Percentiles rank a stretch among this genome's conserved stretches.
phyloP scores from a whole-genome alignment of 2,329 filamentous ascomycete genomes.

The Colletotrichum eremochloae region DNA sequence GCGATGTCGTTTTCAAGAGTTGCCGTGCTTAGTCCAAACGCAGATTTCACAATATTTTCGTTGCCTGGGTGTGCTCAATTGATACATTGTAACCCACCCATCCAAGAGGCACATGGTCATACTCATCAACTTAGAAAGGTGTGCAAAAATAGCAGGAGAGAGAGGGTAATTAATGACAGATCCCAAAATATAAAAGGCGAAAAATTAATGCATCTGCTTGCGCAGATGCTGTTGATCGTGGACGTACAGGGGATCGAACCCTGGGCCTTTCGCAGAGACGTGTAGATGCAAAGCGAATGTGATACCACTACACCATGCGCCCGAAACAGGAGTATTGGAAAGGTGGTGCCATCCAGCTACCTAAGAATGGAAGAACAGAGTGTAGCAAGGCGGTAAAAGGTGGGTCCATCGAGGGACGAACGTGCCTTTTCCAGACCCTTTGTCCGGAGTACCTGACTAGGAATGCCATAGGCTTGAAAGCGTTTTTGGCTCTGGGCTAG shows the following conservation, averaged over 20 bases:
- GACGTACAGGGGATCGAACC: conserved; percentile 28
- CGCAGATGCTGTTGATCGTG: not conserved
- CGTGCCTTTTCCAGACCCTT: not conserved
- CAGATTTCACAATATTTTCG: not conserved
- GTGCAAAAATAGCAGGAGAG: not conserved
- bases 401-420: not conserved
- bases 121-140: not conserved
- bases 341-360: rapidly evolving
- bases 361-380: not conserved
- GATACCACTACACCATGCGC: conserved; percentile 23
- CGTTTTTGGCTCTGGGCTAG: not conserved
- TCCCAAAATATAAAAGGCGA: no score
- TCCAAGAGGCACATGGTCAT: not conserved
- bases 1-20: not conserved
- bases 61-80: not conserved
- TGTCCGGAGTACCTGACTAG: not conserved
- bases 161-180: no score
- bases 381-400: not conserved
- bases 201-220: rapidly evolving
- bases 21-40: not conserved
- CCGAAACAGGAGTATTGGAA: not conserved
- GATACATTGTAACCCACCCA: not conserved
- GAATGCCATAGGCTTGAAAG: not conserved
- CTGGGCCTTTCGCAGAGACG: conserved; percentile 19
- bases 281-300: conserved; percentile 21